Conservation (phyloP, 2,329 filamentous ascomycete species). For the Cytospora piceae region DNA sequence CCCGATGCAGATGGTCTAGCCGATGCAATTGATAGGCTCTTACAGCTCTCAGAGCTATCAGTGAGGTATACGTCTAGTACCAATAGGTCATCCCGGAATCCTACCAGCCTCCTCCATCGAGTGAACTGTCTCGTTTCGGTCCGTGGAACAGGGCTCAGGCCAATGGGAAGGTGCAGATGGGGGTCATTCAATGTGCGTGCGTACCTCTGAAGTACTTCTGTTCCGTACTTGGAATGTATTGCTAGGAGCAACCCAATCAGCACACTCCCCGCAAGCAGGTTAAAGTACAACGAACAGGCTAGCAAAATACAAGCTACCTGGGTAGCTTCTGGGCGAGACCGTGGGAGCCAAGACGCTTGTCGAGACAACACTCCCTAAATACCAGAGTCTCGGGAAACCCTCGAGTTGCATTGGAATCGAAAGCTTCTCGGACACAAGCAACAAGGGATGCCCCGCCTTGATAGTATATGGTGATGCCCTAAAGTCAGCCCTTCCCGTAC, state of each 20-base stretch:
- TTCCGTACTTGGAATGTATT: not conserved
- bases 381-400: not conserved
- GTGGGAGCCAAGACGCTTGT: not conserved
- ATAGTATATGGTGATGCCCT: not conserved
- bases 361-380: not conserved
- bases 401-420: not conserved
- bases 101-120: not conserved
- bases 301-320: not conserved
- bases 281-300: not conserved
- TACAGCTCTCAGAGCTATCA: not conserved
- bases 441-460: not conserved
- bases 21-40: constrained; percentile 2
- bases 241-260: constrained; percentile 3
- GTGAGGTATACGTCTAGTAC: not conserved
- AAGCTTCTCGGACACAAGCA: not conserved
- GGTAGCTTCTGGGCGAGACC: not conserved
- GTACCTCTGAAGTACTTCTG: not conserved
- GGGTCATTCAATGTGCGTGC: no score
- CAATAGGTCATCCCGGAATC: not conserved
- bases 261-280: not conserved
- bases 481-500: not conserved
- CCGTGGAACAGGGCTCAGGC: not conserved
- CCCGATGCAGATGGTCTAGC: not conserved
- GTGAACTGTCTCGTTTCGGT: not conserved
- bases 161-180: not conserved